Evolutionary conservation across 768 basidiomycete species (phyloP), one percentile per base, ranked within the genome.

Genomic region (Cyclocybe aegerita): DNA sequence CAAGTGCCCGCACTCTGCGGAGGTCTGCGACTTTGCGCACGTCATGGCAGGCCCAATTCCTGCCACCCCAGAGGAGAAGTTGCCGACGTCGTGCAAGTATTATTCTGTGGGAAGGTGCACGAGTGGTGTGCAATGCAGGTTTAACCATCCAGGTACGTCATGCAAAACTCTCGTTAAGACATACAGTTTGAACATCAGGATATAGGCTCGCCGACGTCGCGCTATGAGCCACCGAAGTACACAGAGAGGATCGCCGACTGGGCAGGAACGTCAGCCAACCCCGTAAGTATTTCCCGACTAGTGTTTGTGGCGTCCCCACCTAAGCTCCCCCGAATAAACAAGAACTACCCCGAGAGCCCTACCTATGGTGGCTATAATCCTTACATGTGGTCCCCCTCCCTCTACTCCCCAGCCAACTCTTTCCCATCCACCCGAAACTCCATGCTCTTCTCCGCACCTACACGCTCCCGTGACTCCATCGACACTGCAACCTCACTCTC

Each of bases 1-100:
- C 40, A 69, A 58, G 50, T 79, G 77, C 56, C 70, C 74, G 10
- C 64, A 71, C 46, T 60, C 76, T n/a, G 70, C 70, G 31, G 71
- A 74, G 32, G 71, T 70, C 17, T 79, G 78, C 60, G 74, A 78
- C 54, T 78, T 79, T 58, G 70, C 71, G 33, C 77, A 79, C 57
- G 62, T 75, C 35, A 49, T 72, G 15, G 58, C 63, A 12, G 57
- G 63, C 23, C 63, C 70, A 42, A 54, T 59, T 15, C 41, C 60
- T 50, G 45, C 48, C 57, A 23, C 60, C 51, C 31, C 47, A 43
- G 36, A 38, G 33, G 42, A 55, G 1, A 54, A 50, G 15, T 43
- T 43, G 2, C 23, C 46, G 16, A 31, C 50, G 7, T 30, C 59
- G 14, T 75, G 75, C 53, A 64, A 67, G 46, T 73, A 69, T 53